Conservation (phyloP, 2,329 filamentous ascomycete species). For the Fusarium bactridioides region DNA sequence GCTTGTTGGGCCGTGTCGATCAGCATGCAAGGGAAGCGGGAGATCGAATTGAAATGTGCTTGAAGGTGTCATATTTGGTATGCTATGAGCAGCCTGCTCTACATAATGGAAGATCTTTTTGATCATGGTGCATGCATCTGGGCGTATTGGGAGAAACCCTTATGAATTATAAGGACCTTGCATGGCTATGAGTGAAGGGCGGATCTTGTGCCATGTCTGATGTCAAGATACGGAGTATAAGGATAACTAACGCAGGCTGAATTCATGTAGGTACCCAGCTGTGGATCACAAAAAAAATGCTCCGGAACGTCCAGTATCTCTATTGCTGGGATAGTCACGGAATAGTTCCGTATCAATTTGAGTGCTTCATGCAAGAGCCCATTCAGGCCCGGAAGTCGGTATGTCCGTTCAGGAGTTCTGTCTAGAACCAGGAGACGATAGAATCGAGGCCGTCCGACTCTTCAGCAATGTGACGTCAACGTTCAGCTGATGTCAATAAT, state of each 20-base stretch:
- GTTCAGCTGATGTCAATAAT: background rate
- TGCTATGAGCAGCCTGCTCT: background rate
- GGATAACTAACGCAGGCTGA: no score
- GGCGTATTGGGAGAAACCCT: background rate
- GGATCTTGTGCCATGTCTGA: background rate
- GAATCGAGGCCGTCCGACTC: background rate
- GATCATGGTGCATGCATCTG: background rate
- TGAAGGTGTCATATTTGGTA: slow-evolving; percentile 4
- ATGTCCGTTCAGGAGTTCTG: background rate
- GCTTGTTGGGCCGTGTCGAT: slow-evolving; percentile 19
- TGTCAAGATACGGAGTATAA: background rate
- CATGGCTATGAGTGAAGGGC: background rate
- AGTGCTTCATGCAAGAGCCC: slow-evolving; percentile 4
- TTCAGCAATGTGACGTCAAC: slow-evolving; percentile 24
- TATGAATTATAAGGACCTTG: background rate
- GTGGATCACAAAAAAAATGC: background rate
- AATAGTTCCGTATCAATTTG: background rate
- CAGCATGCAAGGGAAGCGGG: slow-evolving; percentile 26
- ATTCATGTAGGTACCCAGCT: background rate
- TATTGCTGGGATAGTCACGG: background rate
- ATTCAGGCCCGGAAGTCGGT: slow-evolving; percentile 1
- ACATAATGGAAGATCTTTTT: background rate
- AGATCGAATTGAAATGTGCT: slow-evolving; percentile 7
- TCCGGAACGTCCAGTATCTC: background rate
- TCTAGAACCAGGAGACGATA: background rate